Base-by-base conservation (phyloP, 331 rosid genomes). In the Stylosanthes scabra region DNA sequence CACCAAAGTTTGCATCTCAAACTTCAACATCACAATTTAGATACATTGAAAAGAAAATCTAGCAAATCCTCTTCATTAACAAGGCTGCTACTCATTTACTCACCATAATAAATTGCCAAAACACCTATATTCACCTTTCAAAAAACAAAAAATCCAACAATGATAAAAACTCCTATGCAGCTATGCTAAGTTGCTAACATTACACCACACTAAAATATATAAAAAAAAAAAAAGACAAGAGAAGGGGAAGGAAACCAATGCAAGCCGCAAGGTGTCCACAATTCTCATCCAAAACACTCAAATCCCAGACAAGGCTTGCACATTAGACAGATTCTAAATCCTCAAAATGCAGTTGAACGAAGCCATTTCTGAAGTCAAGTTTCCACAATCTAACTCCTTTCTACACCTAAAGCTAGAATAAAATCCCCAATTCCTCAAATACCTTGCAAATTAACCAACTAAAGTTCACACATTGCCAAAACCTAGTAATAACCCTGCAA, bases 1-100 rank as follows among this genome's bases (percentile, higher is more conserved):
- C 10, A 41, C 46, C 46, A 11, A 46, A 31, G n/a, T 75, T 42
- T 55, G 25, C 72, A 61, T 82, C 60, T 56, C 62, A 77, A 65
- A 66, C 15, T 15, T n/a, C 46, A 11, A 11, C 29, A 69, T 63
- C 52, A 69, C 31, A 41, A 27, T 61, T 15, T 51, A 14, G 27
- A 70, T 13, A 67, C 25, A 71, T n/a, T n/a, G n/a, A n/a, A n/a
- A n/a, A n/a, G n/a, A n/a, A n/a, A n/a, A n/a, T n/a, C n/a, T n/a
- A n/a, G n/a, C n/a, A n/a, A n/a, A n/a, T n/a, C n/a, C n/a, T n/a
- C n/a, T 6, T 31, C 58, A 9, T n/a, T n/a, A n/a, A 4, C 16
- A 71, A 5, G 28, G 9, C 16, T 39, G 37, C 66, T 6, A 31
- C 37, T 31, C 37, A 31, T 31, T 31, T 16, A 7, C 44, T 41